phyloP scores from a whole-genome alignment of 2,329 filamentous ascomycete genomes.

The Colletotrichum musicola region DNA sequence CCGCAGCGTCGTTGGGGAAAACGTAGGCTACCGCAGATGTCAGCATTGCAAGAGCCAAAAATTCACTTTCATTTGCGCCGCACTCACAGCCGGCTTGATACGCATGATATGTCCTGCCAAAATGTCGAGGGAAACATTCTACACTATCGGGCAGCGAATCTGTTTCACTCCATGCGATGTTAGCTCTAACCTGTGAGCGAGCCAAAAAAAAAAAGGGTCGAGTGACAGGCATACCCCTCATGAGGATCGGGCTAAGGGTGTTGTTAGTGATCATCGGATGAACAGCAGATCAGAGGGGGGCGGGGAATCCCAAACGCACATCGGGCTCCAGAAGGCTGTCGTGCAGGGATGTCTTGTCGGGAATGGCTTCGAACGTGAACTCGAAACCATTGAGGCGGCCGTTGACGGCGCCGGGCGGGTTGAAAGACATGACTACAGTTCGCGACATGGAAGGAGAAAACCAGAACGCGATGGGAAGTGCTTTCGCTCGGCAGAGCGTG shows the following conservation, averaged over 20 bases:
- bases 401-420: slow-evolving; percentile 26
- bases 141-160: slow-evolving; percentile 57
- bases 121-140: slow-evolving; percentile 56
- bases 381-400: slow-evolving; percentile 36
- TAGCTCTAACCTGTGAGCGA: background rate
- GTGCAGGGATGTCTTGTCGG: slow-evolving; percentile 39
- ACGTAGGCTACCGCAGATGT: slow-evolving; percentile 53
- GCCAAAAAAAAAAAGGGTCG: background rate
- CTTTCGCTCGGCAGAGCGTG: background rate
- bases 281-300: slow-evolving; percentile 8
- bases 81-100: slow-evolving; percentile 61
- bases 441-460: slow-evolving; percentile 12
- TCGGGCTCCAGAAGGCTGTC: slow-evolving; percentile 38
- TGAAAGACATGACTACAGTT: slow-evolving; percentile 28
- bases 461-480: background rate
- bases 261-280: slow-evolving; percentile 33
- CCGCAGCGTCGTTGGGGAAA: slow-evolving; percentile 59
- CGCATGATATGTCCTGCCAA: slow-evolving; percentile 61
- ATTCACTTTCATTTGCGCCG: too few species aligned
- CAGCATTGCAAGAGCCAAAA: background rate
- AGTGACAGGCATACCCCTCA: slow-evolving; percentile 33
- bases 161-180: slow-evolving; percentile 42
- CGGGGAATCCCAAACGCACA: slow-evolving; percentile 16
- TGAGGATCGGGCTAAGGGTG: slow-evolving; percentile 35
- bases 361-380: slow-evolving; percentile 40